Conservation (phyloP, 148 eudicot species). For the Agrostemma githago region DNA sequence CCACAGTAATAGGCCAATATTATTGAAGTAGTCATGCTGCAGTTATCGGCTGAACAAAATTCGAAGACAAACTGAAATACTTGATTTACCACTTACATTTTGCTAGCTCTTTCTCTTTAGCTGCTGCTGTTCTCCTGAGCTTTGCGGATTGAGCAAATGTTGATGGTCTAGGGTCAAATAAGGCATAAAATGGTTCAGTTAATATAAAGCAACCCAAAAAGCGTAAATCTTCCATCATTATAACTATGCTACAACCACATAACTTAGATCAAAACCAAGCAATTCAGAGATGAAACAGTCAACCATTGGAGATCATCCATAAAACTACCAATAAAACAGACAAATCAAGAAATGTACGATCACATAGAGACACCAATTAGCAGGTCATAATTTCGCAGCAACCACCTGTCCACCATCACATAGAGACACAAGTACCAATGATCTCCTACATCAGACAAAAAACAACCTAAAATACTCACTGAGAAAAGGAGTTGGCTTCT, state of each 20-base stretch:
- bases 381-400: background rate
- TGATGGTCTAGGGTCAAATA: slow-evolving; percentile 64
- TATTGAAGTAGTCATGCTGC: background rate
- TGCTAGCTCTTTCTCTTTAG: slow-evolving; percentile 87
- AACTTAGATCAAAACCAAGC: background rate
- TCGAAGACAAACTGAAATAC: background rate
- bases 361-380: no score
- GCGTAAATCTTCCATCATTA: background rate
- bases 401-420: background rate
- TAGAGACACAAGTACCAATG: background rate
- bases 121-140: slow-evolving; percentile 81
- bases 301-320: background rate
- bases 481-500: slow-evolving; percentile 70
- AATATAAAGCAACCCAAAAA: background rate
- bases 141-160: slow-evolving; percentile 98
- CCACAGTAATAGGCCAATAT: background rate
- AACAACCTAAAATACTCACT: slow-evolving; percentile 44
- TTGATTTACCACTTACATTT: slow-evolving; percentile 48
- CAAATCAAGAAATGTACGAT: no score
- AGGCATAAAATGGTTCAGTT: background rate
- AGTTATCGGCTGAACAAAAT: background rate
- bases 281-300: background rate
- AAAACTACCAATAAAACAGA: no score
- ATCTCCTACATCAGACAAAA: background rate
- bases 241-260: background rate